phyloP scores from a whole-genome alignment of 2,329 filamentous ascomycete genomes.

The Penicillium decumbens region DNA sequence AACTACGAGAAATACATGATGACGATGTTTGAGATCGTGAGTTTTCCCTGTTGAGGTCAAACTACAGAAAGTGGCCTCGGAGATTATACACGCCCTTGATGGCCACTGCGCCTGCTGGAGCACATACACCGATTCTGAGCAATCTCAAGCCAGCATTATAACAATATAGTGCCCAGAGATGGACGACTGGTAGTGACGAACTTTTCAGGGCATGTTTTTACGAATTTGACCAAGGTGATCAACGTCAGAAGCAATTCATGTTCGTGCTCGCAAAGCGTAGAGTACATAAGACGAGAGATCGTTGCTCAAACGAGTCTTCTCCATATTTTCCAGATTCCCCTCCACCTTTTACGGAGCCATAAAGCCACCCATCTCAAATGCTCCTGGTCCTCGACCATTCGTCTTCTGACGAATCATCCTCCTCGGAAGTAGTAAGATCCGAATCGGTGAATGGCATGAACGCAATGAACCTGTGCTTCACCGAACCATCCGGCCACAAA shows the following conservation, averaged over 20 bases:
- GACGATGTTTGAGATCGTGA: too few relatives aligned
- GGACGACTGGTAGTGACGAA: too few relatives aligned
- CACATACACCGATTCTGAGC: too few relatives aligned
- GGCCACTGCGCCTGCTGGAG: too few relatives aligned
- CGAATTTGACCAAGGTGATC: not conserved
- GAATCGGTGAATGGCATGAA: constrained; percentile 13
- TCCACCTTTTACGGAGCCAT: not conserved
- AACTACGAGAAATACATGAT: not conserved
- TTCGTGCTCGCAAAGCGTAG: not conserved
- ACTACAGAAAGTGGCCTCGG: not conserved
- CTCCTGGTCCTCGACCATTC: not conserved
- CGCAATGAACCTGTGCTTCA: constrained; percentile 2
- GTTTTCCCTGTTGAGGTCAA: too few relatives aligned
- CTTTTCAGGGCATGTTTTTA: not conserved
- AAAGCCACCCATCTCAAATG: not conserved
- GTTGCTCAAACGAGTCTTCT: not conserved
- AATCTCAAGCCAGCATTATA: not conserved
- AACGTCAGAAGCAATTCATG: not conserved
- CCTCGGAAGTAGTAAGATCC: constrained; percentile 10
- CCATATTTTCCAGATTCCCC: not conserved
- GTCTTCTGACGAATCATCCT: not conserved
- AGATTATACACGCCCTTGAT: too few relatives aligned
- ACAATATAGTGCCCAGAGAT: too few relatives aligned
- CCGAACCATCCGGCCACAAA: constrained; percentile 11
- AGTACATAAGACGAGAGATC: not conserved